Evolutionary conservation across 225 moss, liverwort and hornwort genomes (phyloP), one percentile per base, ranked within the genome.

Genomic region (Physcomitrium patens): DNA sequence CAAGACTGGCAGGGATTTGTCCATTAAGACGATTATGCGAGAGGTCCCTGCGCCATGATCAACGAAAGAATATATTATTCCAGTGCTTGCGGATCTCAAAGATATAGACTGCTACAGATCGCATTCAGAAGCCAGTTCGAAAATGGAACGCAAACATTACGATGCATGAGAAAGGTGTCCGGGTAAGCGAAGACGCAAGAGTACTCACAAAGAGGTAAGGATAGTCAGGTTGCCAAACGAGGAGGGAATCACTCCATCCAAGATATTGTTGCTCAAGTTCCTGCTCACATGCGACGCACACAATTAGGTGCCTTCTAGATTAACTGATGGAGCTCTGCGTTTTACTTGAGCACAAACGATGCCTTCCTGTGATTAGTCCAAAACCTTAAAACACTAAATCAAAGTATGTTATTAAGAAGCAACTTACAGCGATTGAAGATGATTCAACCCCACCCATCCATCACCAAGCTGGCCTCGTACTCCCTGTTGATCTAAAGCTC

Each of bases 241-340:
- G 8, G 78, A 62, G 8, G 97, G 95, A 69, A 99, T 88, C 10
- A 79, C 57, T 12, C 97, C 93, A 65, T 69, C 77, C 3, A 99
- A 75, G 20, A 73, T 45, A 63, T 99, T 99, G 78, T 88, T 80
- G 76, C 92, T 93, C 75, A 99, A n/a, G 68, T 91, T 99, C 78
- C 97, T 99, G 95, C 73, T 47, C 55, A 50, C 31, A 37, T 37
- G 31, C 31, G 31, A 37, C 31, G 31, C 31, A 4, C 31, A 37
- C 4, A 37, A 37, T 37, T 37, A 37, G 31, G 31, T 7, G 4
- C 2, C 31, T 37, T 37, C 31, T 3, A 37, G 5, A 4, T 4
- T 37, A 37, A 37, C 7, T 37, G 31, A 37, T 37, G 31, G 7
- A 37, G 4, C 31, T 4, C 31, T 37, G 7, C 31, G 7, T 37